These are phyloP conservation scores for Chaetomium strumarium DNA, from an alignment of 2,329 filamentous ascomycete species.

Conservation along the genomic window DNA sequence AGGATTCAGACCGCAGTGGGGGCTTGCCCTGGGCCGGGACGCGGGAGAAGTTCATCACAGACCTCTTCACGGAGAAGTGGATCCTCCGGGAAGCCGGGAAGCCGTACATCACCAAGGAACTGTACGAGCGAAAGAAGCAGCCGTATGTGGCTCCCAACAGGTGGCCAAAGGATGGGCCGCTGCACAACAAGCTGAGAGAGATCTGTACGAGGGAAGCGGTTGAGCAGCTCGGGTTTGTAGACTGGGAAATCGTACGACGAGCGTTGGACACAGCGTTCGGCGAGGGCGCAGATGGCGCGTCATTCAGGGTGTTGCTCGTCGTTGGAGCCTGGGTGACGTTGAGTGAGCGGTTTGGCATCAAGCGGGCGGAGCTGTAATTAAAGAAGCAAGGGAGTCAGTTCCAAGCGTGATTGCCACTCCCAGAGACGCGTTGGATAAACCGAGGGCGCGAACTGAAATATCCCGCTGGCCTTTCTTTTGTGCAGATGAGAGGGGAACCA, in stretches of 20 bases:
- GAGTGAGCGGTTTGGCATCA: slow-evolving; percentile 37
- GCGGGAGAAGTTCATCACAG: background rate
- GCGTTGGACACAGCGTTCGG: slow-evolving; percentile 33
- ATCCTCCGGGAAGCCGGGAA: slow-evolving; percentile 44
- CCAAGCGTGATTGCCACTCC: background rate
- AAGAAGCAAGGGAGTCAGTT: background rate
- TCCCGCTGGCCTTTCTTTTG: too few species aligned
- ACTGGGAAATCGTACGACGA: slow-evolving; percentile 32
- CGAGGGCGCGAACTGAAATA: background rate
- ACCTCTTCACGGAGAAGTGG: slow-evolving; percentile 41
- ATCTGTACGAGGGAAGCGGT: slow-evolving; percentile 35
- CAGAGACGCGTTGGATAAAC: background rate
- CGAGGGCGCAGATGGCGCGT: slow-evolving; percentile 28
- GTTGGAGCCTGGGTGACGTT: slow-evolving; percentile 41
- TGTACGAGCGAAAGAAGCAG: slow-evolving; percentile 38
- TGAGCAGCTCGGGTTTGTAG: slow-evolving; percentile 35
- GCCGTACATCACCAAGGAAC: slow-evolving; percentile 46
- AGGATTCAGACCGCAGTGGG: background rate
- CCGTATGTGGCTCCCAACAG: slow-evolving; percentile 41
- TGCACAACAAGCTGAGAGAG: slow-evolving; percentile 32
- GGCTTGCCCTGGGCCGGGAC: slow-evolving; percentile 2
- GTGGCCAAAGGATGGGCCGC: slow-evolving; percentile 37
- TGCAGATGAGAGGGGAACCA: background rate
- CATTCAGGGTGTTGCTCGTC: slow-evolving; percentile 34
- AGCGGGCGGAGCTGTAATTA: slow-evolving; percentile 24